A percentile compares a stretch with the other conserved stretches of the same genome.
Evolutionary conservation across 768 basidiomycete genomes (phyloP).

Genomic region (Russula vinacea): DNA sequence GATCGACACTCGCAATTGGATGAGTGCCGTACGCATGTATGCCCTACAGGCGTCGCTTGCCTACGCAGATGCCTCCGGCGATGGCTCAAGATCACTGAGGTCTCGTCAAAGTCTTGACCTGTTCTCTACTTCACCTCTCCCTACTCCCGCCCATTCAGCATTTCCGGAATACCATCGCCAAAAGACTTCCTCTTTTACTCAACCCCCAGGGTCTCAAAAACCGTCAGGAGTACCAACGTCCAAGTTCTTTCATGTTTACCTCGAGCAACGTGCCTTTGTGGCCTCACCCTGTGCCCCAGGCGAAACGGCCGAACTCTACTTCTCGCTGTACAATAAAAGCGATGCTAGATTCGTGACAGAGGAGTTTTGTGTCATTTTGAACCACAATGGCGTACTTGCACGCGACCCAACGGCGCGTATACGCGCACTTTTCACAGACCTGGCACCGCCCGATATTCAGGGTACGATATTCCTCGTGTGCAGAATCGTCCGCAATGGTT

Average conservation of each 20-base stretch:
- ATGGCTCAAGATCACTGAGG: conserved; percentile 39
- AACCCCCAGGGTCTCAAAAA: conserved; percentile 37
- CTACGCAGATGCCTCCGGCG: conserved; percentile 53
- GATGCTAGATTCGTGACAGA: conserved; percentile 88
- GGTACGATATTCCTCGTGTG: conserved; percentile 89
- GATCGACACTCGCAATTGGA: conserved; percentile 76
- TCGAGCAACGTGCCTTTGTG: conserved; percentile 90
- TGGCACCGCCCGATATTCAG: conserved; percentile 81
- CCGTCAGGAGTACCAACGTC: conserved; percentile 45
- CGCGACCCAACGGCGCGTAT: conserved; percentile 72
- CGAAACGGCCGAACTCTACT: conserved; percentile 90
- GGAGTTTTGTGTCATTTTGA: conserved; percentile 85
- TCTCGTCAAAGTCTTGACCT: conserved; percentile 44
- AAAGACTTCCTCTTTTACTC: conserved; percentile 36
- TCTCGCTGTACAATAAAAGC: conserved; percentile 85
- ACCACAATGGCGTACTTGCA: conserved; percentile 87
- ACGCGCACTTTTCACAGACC: conserved; percentile 85
- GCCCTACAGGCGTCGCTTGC: conserved; percentile 83
- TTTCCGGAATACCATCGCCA: conserved; percentile 58
- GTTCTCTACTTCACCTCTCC: conserved; percentile 46
- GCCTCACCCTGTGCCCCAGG: conserved; percentile 87
- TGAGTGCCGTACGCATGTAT: conserved; percentile 88
- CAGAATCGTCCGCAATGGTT: conserved; percentile 83
- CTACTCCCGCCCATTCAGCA: conserved; percentile 64
- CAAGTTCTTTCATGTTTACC: conserved; percentile 85